Evolutionary conservation across 805 yeast species (phyloP).

Genomic region (Starmerella geochares): DNA sequence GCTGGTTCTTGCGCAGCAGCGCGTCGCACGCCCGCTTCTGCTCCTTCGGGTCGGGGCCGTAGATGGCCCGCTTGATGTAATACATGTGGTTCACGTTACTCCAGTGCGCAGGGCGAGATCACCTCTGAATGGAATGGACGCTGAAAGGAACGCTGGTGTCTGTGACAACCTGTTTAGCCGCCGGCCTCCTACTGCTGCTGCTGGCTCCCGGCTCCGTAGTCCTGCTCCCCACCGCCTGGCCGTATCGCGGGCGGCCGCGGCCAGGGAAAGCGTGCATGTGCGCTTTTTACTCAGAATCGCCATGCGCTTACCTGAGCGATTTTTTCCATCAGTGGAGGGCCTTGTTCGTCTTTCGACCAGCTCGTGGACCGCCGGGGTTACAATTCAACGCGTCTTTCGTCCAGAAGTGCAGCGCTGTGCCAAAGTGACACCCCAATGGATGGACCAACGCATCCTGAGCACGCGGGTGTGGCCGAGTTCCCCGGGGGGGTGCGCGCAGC

Average conservation of each 20-base stretch:
- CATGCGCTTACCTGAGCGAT: background rate
- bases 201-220: no score
- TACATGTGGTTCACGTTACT: constrained; percentile 71
- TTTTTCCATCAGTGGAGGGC: constrained; percentile 8
- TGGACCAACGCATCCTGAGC: constrained; percentile 13
- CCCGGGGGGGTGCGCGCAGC: constrained; percentile 6
- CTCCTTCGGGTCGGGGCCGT: constrained; percentile 94
- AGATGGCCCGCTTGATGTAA: constrained; percentile 69
- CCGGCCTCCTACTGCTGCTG: no score
- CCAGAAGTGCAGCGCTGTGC: background rate
- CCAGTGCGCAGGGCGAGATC: no score
- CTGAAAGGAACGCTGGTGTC: no score
- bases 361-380: background rate
- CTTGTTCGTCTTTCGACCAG: constrained; percentile 3
- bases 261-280: background rate
- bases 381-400: background rate
- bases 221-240: no score
- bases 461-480: constrained; percentile 9
- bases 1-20: constrained; percentile 68
- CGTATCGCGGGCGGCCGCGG: no score
- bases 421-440: constrained; percentile 14
- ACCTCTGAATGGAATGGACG: no score
- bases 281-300: background rate
- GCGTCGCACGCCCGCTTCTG: constrained; percentile 68
- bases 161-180: no score